Percentiles rank a stretch among this genome's conserved stretches.
phyloP scores from a whole-genome alignment of 805 yeast species.

The Wickerhamiella azymoides region DNA sequence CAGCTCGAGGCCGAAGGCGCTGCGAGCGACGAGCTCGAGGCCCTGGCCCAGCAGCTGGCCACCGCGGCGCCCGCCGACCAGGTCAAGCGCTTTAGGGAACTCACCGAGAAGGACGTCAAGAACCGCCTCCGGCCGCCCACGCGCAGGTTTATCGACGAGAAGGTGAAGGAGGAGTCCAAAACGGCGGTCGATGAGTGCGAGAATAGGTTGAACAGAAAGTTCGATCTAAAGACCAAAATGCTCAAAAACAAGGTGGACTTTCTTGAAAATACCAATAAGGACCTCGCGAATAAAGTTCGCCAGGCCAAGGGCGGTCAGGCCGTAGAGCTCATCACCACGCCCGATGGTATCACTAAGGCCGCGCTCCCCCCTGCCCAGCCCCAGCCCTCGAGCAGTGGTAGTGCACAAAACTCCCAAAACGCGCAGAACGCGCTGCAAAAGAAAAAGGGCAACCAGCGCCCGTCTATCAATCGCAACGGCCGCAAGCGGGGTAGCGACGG shows the following conservation, averaged over 20 bases:
- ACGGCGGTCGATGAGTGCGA: too few relatives aligned
- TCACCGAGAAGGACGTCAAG: neutral
- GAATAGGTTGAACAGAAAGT: constrained; percentile 14
- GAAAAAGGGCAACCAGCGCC: neutral
- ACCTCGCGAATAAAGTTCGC: constrained; percentile 15
- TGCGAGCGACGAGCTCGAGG: neutral
- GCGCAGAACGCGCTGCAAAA: neutral
- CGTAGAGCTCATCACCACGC: constrained; percentile 6
- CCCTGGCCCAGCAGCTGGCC: neutral
- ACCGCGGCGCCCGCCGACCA: too few relatives aligned
- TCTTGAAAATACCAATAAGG: too few relatives aligned
- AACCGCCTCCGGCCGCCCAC: neutral
- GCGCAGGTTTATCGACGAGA: too few relatives aligned
- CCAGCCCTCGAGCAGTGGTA: neutral
- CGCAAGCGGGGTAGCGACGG: neutral
- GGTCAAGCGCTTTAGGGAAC: neutral
- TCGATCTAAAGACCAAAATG: constrained; percentile 23
- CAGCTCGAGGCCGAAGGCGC: too few relatives aligned
- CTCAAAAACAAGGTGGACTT: constrained; percentile 41
- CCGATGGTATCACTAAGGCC: constrained; percentile 11
- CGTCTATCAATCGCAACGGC: neutral
- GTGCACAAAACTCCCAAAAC: too few relatives aligned
- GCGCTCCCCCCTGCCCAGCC: neutral
- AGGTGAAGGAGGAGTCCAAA: too few relatives aligned
- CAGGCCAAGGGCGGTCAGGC: constrained; percentile 16